Base-by-base conservation (phyloP, 176 grass and related monocot species). In the Typha latifolia region DNA sequence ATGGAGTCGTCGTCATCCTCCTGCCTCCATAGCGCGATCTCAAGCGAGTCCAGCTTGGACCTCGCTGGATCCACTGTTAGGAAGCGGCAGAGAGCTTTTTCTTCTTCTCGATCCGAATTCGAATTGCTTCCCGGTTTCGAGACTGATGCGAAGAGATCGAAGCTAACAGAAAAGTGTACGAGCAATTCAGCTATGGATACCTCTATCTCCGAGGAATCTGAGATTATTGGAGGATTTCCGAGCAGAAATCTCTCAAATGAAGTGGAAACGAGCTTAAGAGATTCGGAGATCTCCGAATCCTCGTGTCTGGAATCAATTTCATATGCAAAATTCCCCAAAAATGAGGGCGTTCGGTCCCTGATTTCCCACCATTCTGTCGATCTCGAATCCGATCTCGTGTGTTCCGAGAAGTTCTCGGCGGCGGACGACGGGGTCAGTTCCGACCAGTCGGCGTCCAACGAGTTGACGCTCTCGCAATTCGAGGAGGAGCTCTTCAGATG, bases 11-110 rank as follows among this genome's bases (percentile, higher is more conserved):
- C 68, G 48, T 81, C 32, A 34, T 34, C 84, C 48, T 87, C 81
- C 71, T 84, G 78, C 78, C 71, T 91, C 81, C 66, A 62, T 70
- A 87, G 81, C 72, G 78, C 70, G 51, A 59, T 84, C 75, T 91
- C 84, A 32, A 29, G 32, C 37, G 48, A 73, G 69, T 85, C 79
- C 64, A 70, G 34, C 34, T 43, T 43, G 5, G 34, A 43, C 5
- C 7, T 43, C 34, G 6, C 34, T 43, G 34, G 34, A 7, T 43
- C 34, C 34, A 5, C 34, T 1, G 34, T 43, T 43, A 43, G 7
- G 34, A 43, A 43, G 34, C 34, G 34, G 8, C 7, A 1, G 37
- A 43, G 37, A 10, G 9, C 37, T 43, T 43, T 0, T 43, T 43
- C 34, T 37, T 70, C 75, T 78, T 52, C 2, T 22, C 66, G 23